phyloP scores from a whole-genome alignment of 164 flowering plant genomes.

The Paratinospora sagittata region DNA sequence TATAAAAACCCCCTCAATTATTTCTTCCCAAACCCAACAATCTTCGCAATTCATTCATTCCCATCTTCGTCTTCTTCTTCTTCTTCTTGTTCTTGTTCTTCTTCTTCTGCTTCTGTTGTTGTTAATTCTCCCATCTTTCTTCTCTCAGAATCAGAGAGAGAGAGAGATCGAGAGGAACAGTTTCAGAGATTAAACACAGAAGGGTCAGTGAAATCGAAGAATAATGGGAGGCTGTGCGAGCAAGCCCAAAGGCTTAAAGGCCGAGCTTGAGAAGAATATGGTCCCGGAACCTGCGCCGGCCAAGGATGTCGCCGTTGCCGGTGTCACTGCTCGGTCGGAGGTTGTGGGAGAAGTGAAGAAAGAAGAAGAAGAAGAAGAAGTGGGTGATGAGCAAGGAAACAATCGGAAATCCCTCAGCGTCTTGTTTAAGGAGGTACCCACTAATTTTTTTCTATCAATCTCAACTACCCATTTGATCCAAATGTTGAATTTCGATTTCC shows the following conservation, averaged over 20 bases:
- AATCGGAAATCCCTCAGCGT: constrained; percentile 28
- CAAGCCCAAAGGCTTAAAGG: constrained; percentile 2
- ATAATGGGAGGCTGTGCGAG: constrained; percentile 9
- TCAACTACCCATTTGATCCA: too few relatives aligned
- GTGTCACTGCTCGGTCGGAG: neutral
- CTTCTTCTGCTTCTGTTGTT: too few relatives aligned
- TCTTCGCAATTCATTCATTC: neutral
- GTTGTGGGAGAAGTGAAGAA: neutral
- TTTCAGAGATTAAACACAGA: too few relatives aligned
- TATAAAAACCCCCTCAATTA: constrained; percentile 5
- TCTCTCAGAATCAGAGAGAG: constrained; percentile 6
- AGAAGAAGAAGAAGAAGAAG: neutral
- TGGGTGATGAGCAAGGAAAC: constrained; percentile 14
- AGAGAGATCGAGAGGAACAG: constrained; percentile 5
- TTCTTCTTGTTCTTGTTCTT: too few relatives aligned
- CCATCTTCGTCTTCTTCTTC: neutral
- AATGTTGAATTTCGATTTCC: too few relatives aligned
- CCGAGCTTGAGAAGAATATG: neutral
- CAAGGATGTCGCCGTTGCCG: neutral
- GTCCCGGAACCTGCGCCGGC: neutral
- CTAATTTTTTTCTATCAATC: too few relatives aligned
- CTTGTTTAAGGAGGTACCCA: constrained; percentile 31
- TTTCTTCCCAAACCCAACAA: neutral
- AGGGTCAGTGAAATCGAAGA: too few relatives aligned
- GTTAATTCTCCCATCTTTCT: neutral